Evolutionary conservation across 768 basidiomycete species (phyloP), one percentile per base, ranked within the genome.

Genomic region (Psilocybe tampanensis): DNA sequence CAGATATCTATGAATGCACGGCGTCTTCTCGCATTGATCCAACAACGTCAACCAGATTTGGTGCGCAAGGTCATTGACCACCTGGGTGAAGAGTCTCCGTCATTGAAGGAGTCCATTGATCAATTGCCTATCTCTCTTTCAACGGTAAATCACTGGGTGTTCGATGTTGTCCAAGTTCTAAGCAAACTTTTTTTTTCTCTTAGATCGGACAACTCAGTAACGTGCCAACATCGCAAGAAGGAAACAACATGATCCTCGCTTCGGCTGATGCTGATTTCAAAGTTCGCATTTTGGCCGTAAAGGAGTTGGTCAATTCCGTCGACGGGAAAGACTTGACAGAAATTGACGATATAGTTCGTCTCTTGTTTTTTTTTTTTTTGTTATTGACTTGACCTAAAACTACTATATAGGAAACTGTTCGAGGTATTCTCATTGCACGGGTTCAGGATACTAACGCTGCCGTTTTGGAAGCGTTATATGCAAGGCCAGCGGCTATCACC

Each of bases 391-490:
- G n/a, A n/a, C n/a, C n/a, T n/a, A n/a, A n/a, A n/a, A n/a, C n/a
- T n/a, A n/a, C 48, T 33, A 2, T 41, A 15, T 45, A 88, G 88
- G 75, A 80, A 55, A 79, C 86, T 2, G 71, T 89, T 18, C 77
- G 76, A n/a, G 78, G 82, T 2, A 86, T 89, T 0, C 72, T 98
- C 4, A 68, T 88, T 26, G 81, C 86, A 13, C 85, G 92, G 1
- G 72, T 92, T 3, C 80, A 86, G 48, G 94, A 96, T 62, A 76
- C 80, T 7, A 79, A 85, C 24, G 57, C 73, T 1, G 64, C 72
- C 2, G 89, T 97, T 23, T 69, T 95, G 12, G 78, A 87, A 44
- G 82, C 80, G 0, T 75, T 97, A 8, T 95, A 95, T 70, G 75
- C 74, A 1, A 71, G 78, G 1, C 76, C 85, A 0, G 66, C 73